Evolutionary conservation across 164 flowering plant species (phyloP).

Genomic region (Buxus sempervirens): DNA sequence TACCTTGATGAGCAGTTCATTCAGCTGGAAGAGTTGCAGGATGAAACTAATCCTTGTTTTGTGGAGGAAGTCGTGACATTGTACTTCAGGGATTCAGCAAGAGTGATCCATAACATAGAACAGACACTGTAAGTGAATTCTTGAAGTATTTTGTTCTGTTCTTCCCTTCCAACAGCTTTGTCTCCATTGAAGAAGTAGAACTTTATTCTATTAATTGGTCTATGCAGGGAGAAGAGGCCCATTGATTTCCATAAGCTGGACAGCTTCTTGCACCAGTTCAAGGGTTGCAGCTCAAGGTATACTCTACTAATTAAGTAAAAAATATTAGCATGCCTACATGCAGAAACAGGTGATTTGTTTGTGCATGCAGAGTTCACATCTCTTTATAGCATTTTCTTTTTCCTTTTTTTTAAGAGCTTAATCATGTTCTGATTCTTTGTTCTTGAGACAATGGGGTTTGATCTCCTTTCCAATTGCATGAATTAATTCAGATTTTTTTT

Average conservation of each 20-base stretch:
- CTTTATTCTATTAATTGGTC: not conserved
- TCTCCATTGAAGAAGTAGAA: not conserved
- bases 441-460: too few relatives aligned
- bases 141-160: not conserved
- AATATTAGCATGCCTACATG: not conserved
- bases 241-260: constrained; percentile 56
- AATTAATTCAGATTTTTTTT: too few relatives aligned
- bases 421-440: too few relatives aligned
- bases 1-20: constrained; percentile 64
- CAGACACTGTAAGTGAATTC: constrained; percentile 50
- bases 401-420: too few relatives aligned
- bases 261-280: constrained; percentile 61
- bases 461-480: too few relatives aligned
- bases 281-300: constrained; percentile 73
- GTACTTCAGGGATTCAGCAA: constrained; percentile 57
- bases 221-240: constrained; percentile 47
- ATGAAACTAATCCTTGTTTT: constrained; percentile 68
- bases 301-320: not conserved
- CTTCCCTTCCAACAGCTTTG: not conserved
- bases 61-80: constrained; percentile 70
- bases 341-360: too few relatives aligned
- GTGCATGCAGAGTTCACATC: too few relatives aligned
- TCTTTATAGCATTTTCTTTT: too few relatives aligned
- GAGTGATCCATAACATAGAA: constrained; percentile 44
- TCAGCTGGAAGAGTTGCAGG: constrained; percentile 67